These are phyloP conservation scores for Afroboletus lepidellus DNA, from an alignment of 1,284 basidiomycete genomes.

Conservation along the genomic window DNA sequence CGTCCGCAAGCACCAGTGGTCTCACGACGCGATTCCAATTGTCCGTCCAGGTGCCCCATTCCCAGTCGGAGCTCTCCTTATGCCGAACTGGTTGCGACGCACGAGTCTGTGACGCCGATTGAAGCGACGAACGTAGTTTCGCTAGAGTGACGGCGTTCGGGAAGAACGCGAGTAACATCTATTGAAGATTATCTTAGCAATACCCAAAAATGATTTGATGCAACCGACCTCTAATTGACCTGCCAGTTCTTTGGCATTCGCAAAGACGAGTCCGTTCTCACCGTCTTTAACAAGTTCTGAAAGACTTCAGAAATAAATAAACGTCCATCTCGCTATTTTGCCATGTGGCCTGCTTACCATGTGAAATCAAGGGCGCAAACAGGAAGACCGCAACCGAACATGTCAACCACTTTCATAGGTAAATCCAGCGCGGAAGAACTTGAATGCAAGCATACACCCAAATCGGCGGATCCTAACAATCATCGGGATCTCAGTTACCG, in stretches of 20 bases:
- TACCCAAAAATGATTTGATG: not conserved
- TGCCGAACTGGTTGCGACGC: slow-evolving; percentile 8
- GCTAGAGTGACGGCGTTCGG: slow-evolving; percentile 52
- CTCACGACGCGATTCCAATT: slow-evolving; percentile 76
- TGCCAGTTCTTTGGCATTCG: slow-evolving; percentile 66
- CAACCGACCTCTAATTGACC: slow-evolving; percentile 64
- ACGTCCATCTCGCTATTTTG: not conserved
- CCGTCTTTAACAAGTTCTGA: slow-evolving; percentile 84
- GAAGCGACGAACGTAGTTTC: slow-evolving; percentile 43
- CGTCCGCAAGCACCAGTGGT: slow-evolving; percentile 58
- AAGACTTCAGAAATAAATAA: slow-evolving; percentile 50
- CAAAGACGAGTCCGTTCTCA: slow-evolving; percentile 81
- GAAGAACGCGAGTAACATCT: slow-evolving; percentile 64
- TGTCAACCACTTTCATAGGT: slow-evolving; percentile 99
- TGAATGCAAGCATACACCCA: slow-evolving; percentile 90
- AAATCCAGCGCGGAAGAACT: slow-evolving; percentile 91
- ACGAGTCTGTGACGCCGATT: slow-evolving; percentile 13
- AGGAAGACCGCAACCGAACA: slow-evolving; percentile 96
- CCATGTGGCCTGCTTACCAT: slow-evolving; percentile 56
- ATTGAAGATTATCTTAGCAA: slow-evolving; percentile 2
- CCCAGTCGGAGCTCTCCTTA: slow-evolving; percentile 39
- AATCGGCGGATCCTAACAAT: slow-evolving; percentile 79
- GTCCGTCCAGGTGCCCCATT: slow-evolving; percentile 79
- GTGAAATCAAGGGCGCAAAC: slow-evolving; percentile 89
- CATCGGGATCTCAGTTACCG: not conserved